These are phyloP conservation scores for Hypericum androsaemum DNA, from an alignment of 345 rosid species.

Conservation along the genomic window DNA sequence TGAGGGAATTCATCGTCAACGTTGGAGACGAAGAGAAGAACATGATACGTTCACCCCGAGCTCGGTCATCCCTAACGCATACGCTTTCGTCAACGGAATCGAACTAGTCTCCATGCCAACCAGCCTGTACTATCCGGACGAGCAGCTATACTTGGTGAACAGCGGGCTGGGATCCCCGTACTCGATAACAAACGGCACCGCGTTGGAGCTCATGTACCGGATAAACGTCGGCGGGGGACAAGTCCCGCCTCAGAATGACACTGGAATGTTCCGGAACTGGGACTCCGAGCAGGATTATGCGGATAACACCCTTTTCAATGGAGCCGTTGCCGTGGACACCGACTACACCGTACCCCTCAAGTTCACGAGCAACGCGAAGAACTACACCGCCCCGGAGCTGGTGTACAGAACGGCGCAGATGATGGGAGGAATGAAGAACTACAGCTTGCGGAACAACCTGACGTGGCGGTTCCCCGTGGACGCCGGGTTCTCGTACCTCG, in stretches of 20 bases:
- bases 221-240: neutral
- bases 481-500: constrained; percentile 2
- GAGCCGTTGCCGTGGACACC: neutral
- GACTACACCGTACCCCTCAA: neutral
- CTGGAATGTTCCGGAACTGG: constrained; percentile 1
- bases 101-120: constrained; percentile 1
- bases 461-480: constrained; percentile 12
- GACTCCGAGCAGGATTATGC: neutral
- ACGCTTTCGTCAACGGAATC: constrained; percentile 3
- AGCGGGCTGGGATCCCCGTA: neutral
- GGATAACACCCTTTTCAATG: neutral
- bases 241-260: neutral
- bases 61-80: neutral
- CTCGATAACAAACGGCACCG: neutral
- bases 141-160: neutral
- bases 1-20: constrained; percentile 1
- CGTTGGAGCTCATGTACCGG: constrained; percentile 1
- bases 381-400: neutral
- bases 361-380: neutral
- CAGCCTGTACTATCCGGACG: neutral
- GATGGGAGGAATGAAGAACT: neutral
- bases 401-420: constrained; percentile 4
- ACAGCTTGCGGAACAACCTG: constrained; percentile 5
- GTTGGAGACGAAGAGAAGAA: neutral
- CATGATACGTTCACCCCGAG: neutral